Evolutionary conservation across 345 rosid genomes (phyloP).

Genomic region (Eucalyptus virginea): DNA sequence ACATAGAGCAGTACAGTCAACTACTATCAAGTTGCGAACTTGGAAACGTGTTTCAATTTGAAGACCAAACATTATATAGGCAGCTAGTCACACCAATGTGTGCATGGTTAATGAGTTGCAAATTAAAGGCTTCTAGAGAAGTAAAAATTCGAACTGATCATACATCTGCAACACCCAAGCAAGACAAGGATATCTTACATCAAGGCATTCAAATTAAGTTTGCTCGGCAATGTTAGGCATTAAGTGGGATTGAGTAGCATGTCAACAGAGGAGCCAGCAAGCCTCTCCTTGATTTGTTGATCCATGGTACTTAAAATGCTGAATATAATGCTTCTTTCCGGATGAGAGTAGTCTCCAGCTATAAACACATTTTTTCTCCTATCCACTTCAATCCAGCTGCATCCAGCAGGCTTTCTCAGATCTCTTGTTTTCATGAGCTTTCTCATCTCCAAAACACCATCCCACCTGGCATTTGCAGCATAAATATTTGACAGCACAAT

Average conservation of each 20-base stretch:
- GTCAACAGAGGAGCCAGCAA: not conserved
- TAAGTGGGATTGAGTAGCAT: slow-evolving; percentile 3
- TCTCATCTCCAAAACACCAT: slow-evolving; percentile 60
- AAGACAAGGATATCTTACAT: not conserved
- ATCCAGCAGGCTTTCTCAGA: slow-evolving; percentile 71
- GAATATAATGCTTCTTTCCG: slow-evolving; percentile 34
- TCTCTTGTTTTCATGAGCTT: slow-evolving; percentile 55
- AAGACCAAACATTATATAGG: not conserved
- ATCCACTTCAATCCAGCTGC: slow-evolving; percentile 89
- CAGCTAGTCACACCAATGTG: not conserved
- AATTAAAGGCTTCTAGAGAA: not conserved
- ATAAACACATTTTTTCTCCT: slow-evolving; percentile 43
- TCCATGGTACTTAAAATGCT: slow-evolving; percentile 19
- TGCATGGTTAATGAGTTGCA: not conserved
- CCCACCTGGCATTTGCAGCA: slow-evolving; percentile 87
- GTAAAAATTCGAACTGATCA: not conserved
- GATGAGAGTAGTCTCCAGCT: slow-evolving; percentile 70
- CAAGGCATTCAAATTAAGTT: not conserved
- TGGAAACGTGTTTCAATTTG: not conserved
- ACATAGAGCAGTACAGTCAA: not conserved
- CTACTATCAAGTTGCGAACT: not conserved
- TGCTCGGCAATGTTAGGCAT: not conserved
- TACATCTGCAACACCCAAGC: not conserved
- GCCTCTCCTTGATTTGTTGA: slow-evolving; percentile 49
- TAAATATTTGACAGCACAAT: slow-evolving; percentile 71